Evolutionary conservation across 768 basidiomycete species (phyloP).

Genomic region (Hericium rajendrae): DNA sequence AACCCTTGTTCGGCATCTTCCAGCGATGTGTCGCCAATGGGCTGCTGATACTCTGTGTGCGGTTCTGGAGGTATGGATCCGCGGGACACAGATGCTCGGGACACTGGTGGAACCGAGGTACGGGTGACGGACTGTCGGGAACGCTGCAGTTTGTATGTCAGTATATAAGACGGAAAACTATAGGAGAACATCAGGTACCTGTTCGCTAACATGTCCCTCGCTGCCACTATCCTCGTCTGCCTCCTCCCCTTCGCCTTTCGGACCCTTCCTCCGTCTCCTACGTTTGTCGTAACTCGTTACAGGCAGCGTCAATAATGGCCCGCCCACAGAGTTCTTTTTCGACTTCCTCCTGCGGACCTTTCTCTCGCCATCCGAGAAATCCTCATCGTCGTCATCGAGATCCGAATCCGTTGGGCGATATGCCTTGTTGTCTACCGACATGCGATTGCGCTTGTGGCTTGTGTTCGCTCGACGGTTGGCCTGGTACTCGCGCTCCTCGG

Average conservation of each 20-base stretch:
- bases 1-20: slow-evolving; percentile 42
- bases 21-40: slow-evolving; percentile 15
- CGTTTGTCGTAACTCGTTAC: slow-evolving; percentile 55
- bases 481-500: slow-evolving; percentile 61
- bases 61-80: slow-evolving; percentile 32
- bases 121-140: slow-evolving; percentile 14
- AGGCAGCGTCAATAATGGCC: slow-evolving; percentile 57
- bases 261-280: slow-evolving; percentile 26
- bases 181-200: slow-evolving; percentile 23
- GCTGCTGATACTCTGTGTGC: slow-evolving; percentile 17
- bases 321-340: slow-evolving; percentile 35
- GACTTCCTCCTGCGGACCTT: slow-evolving; percentile 43
- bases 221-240: slow-evolving; percentile 41
- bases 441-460: slow-evolving; percentile 44
- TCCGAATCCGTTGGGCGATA: slow-evolving; percentile 64
- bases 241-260: slow-evolving; percentile 30
- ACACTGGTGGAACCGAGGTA: slow-evolving; percentile 27
- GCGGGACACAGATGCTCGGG: slow-evolving; percentile 27
- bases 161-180: background rate
- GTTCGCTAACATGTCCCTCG: slow-evolving; percentile 30
- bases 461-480: slow-evolving; percentile 18
- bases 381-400: slow-evolving; percentile 52
- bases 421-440: slow-evolving; percentile 73
- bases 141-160: slow-evolving; percentile 4
- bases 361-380: slow-evolving; percentile 40